Percentiles rank a stretch among this genome's conserved stretches.
Conservation (phyloP, 495 filamentous ascomycete genomes). For the Evernia prunastri region DNA sequence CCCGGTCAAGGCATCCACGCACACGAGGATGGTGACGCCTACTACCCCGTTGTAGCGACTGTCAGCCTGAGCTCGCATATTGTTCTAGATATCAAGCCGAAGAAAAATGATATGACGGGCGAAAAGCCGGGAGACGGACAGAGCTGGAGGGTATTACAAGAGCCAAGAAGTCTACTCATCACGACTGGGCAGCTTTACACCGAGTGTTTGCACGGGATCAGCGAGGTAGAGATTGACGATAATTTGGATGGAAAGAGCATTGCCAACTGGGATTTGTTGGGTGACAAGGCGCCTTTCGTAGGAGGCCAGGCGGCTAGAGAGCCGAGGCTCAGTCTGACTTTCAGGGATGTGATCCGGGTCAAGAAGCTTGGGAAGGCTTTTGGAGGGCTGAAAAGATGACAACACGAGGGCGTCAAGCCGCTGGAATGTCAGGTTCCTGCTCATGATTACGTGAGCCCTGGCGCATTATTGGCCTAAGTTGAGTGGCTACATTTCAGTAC, state of each 20-base stretch:
- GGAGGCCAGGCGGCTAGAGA: constrained; percentile 54
- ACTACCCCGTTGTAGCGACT: constrained; percentile 81
- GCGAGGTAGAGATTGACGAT: constrained; percentile 52
- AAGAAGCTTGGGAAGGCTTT: constrained; percentile 65
- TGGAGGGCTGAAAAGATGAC: constrained; percentile 48
- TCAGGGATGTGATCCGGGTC: constrained; percentile 86
- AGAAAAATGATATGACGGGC: constrained; percentile 33
- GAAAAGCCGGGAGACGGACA: constrained; percentile 25
- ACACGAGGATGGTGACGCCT: constrained; percentile 88
- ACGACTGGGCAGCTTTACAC: constrained; percentile 63
- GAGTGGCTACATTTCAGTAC: constrained; percentile 28
- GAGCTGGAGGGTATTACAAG: constrained; percentile 71
- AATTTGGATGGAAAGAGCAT: constrained; percentile 55
- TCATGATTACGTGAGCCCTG: not conserved
- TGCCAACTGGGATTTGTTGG: constrained; percentile 77
- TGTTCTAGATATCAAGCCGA: constrained; percentile 71
- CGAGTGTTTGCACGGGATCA: constrained; percentile 71
- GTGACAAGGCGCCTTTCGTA: constrained; percentile 50
- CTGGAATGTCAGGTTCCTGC: not conserved
- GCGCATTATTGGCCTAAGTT: not conserved
- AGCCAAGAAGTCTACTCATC: constrained; percentile 74
- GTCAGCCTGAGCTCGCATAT: constrained; percentile 73
- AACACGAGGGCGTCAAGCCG: not conserved
- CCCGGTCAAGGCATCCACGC: constrained; percentile 91
- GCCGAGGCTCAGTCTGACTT: constrained; percentile 80